Base-by-base conservation (phyloP, 352 stramenopile species). In the Phytophthora fragariaefolia region DNA sequence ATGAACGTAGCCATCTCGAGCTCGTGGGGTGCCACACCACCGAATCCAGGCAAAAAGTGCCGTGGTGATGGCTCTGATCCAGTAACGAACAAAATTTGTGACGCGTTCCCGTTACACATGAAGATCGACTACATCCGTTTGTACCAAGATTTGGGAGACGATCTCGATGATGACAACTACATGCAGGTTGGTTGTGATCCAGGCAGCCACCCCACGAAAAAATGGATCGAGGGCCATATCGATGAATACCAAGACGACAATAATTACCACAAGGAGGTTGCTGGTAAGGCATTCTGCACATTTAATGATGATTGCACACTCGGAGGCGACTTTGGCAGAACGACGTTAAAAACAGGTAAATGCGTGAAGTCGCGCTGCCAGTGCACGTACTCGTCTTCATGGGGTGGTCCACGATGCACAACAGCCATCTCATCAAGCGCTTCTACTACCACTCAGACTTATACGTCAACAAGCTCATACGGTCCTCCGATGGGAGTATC, bases 101-200 rank as follows among this genome's bases (percentile, higher is more conserved):
- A 81, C 26, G 12, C 57, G 4, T 85, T 87, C 57, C 78, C 78
- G 1, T 58, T 87, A 57, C 85, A 76, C 43, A n/a, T 96, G 59
- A 85, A 89, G 45, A 85, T 97, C 58, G 91, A 97, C 78, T 91
- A 87, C 56, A 82, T 97, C 17, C 82, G 90, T 7, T 55, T 97
- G 20, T 97, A 97, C 59, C 91, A 97, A 62, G 77, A 85, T 46
- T 24, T 51, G 4, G 53, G 23, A 0, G 48, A 79, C 18, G 50
- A 73, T 26, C 65, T 73, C 17, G 51, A 73, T 8, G 36, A 23
- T 2, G 64, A 64, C 24, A 70, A 71, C 43, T 68, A 61, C 45
- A 81, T 81, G 73, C 47, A 62, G 12, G 12, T 79, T 15, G 75
- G 75, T 15, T 83, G 75, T 45, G 71, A 81, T 36, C 75, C 73